phyloP scores from a whole-genome alignment of 257 asterid species.

The Gentiana dahurica region DNA sequence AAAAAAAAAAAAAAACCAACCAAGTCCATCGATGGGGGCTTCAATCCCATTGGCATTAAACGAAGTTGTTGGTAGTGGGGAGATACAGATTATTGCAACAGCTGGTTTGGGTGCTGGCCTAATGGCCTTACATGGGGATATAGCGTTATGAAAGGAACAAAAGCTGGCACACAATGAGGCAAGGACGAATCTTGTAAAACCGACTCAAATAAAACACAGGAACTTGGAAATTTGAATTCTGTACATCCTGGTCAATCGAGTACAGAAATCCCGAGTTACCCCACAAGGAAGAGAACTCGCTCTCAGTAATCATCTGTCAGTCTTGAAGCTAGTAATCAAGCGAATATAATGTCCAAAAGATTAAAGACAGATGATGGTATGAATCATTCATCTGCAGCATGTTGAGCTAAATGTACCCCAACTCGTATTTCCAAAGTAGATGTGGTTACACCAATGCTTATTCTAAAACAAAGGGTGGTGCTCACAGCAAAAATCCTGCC shows the following conservation, averaged over 20 bases:
- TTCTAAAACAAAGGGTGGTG: slow-evolving; percentile 17
- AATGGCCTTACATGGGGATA: background rate
- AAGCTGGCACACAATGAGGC: slow-evolving; percentile 6
- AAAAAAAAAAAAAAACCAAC: too few relatives aligned
- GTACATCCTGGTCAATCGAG: slow-evolving; percentile 12
- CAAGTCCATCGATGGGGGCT: slow-evolving; percentile 11
- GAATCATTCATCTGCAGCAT: slow-evolving; percentile 6
- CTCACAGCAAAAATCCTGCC: background rate
- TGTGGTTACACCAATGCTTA: slow-evolving; percentile 8
- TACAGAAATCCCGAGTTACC: slow-evolving; percentile 12
- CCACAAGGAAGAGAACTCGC: slow-evolving; percentile 24
- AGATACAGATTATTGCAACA: too few relatives aligned
- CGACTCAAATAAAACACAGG: slow-evolving; percentile 18
- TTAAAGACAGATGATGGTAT: slow-evolving; percentile 15
- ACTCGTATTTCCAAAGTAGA: slow-evolving; percentile 12
- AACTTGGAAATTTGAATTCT: slow-evolving; percentile 29
- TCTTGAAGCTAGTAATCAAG: slow-evolving; percentile 19
- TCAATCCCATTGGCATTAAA: slow-evolving; percentile 2
- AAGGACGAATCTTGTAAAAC: background rate
- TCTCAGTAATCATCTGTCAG: slow-evolving; percentile 12
- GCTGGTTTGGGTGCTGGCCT: too few relatives aligned
- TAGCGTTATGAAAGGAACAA: slow-evolving; percentile 22
- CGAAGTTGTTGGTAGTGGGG: too few relatives aligned
- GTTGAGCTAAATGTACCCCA: background rate
- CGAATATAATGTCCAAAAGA: slow-evolving; percentile 26